phyloP scores from a whole-genome alignment of 495 filamentous ascomycete species.

The Penicillium bovifimosum region DNA sequence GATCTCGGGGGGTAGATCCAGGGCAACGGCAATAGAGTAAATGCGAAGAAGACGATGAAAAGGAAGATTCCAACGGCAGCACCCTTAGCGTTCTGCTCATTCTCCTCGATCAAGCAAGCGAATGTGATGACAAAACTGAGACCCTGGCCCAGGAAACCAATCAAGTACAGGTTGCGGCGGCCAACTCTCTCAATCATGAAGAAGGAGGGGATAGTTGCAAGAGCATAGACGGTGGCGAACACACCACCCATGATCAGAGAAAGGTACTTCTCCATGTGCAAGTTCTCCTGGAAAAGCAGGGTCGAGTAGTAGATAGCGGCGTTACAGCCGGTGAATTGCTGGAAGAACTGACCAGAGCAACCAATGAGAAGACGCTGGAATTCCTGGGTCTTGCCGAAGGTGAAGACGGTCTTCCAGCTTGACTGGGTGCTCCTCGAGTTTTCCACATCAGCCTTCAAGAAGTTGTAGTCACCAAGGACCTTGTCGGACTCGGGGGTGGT shows the following conservation, averaged over 20 bases:
- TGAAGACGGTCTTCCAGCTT: conserved; percentile 17
- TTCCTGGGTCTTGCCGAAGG: conserved; percentile 19
- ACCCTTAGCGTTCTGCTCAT: conserved; percentile 27
- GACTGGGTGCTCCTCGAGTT: background rate
- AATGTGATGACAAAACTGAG: conserved; percentile 36
- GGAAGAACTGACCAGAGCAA: conserved; percentile 59
- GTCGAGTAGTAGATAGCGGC: conserved; percentile 75
- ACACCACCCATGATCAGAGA: conserved; percentile 64
- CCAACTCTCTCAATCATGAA: conserved; percentile 71
- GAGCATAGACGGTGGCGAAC: conserved; percentile 73
- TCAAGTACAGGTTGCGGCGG: conserved; percentile 64
- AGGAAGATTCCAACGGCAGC: conserved; percentile 38
- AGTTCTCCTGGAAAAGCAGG: conserved; percentile 58
- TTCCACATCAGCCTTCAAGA: conserved; percentile 11
- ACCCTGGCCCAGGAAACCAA: conserved; percentile 56
- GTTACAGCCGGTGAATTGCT: conserved; percentile 64
- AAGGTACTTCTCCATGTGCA: conserved; percentile 49
- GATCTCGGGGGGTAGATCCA: conserved; percentile 74
- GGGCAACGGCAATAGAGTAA: conserved; percentile 41
- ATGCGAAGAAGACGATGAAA: conserved; percentile 38
- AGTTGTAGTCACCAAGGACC: conserved; percentile 12
- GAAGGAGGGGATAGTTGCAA: conserved; percentile 52
- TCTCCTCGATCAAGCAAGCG: conserved; percentile 24
- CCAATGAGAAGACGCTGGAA: conserved; percentile 27
- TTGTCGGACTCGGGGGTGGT: conserved; percentile 1